phyloP scores from a whole-genome alignment of 2,329 filamentous ascomycete species.

The Fusarium agapanthi region DNA sequence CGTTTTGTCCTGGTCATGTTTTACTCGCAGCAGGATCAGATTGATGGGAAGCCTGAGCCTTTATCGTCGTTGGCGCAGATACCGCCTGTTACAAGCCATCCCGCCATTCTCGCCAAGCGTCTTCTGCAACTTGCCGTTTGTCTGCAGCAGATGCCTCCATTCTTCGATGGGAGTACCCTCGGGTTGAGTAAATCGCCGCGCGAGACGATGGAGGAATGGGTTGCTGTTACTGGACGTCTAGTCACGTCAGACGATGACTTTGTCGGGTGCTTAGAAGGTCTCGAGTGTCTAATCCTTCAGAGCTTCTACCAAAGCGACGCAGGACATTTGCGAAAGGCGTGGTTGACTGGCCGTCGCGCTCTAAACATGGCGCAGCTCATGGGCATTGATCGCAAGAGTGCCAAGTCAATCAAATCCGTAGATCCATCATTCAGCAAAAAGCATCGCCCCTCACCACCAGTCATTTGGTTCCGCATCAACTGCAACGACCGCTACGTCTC shows the following conservation, averaged over 20 bases:
- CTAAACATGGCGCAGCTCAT: constrained; percentile 61
- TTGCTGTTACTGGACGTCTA: constrained; percentile 46
- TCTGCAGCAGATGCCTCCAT: constrained; percentile 56
- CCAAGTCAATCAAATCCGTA: constrained; percentile 48
- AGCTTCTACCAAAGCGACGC: constrained; percentile 60
- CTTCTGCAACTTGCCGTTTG: constrained; percentile 57
- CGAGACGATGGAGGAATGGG: constrained; percentile 43
- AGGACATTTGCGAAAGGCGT: constrained; percentile 63
- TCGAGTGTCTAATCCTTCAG: constrained; percentile 61
- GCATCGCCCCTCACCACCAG: constrained; percentile 32
- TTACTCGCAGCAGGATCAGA: constrained; percentile 42
- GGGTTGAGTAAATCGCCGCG: constrained; percentile 17
- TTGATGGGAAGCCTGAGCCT: constrained; percentile 46
- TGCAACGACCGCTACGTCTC: constrained; percentile 60
- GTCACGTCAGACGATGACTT: constrained; percentile 63
- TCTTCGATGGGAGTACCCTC: constrained; percentile 42
- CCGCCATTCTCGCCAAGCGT: constrained; percentile 56
- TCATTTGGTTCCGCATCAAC: constrained; percentile 60
- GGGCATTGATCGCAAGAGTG: constrained; percentile 52
- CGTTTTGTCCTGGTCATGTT: constrained; percentile 41
- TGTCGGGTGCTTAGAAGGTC: constrained; percentile 59
- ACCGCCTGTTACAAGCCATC: constrained; percentile 55
- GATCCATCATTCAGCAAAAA: constrained; percentile 48
- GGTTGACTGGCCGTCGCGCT: constrained; percentile 60
- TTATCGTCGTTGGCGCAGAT: constrained; percentile 39